A percentile compares a stretch with the other conserved stretches of the same genome.
Conservation (phyloP, 2,329 filamentous ascomycete genomes). For the Botrytis aclada region DNA sequence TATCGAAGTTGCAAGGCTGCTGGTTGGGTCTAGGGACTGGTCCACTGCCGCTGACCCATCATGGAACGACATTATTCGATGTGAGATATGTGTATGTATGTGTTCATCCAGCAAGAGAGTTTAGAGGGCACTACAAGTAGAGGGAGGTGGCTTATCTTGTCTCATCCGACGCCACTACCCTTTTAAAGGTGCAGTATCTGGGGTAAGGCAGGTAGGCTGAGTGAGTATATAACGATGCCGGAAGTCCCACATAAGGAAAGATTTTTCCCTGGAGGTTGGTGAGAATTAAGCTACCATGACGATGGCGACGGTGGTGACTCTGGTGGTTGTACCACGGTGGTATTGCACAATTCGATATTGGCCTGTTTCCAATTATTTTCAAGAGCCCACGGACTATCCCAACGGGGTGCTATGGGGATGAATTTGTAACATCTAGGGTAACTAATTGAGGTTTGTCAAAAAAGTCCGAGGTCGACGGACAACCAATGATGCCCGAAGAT, state of each 20-base stretch:
- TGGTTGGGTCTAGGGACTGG: constrained; percentile 14
- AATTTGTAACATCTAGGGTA: constrained; percentile 32
- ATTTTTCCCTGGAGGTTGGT: constrained; percentile 4
- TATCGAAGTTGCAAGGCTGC: constrained; percentile 25
- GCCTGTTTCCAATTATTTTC: constrained; percentile 17
- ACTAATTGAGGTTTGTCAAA: constrained; percentile 23
- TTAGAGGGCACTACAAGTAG: constrained; percentile 20
- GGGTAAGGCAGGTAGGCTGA: constrained; percentile 31
- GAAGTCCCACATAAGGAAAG: constrained; percentile 18
- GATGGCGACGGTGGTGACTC: neutral
- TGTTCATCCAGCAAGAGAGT: constrained; percentile 34
- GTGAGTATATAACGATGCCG: constrained; percentile 29
- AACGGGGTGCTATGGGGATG: constrained; percentile 12
- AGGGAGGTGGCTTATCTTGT: constrained; percentile 37
- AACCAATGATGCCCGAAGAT: constrained; percentile 20
- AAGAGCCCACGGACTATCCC: constrained; percentile 23
- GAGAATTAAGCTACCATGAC: neutral
- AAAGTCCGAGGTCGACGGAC: constrained; percentile 27
- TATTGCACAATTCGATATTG: neutral
- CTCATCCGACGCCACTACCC: constrained; percentile 34
- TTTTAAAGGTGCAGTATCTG: constrained; percentile 31
- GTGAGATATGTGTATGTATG: constrained; percentile 16
- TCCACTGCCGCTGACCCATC: constrained; percentile 19
- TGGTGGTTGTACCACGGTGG: neutral
- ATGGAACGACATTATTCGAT: constrained; percentile 24